Conservation (phyloP, 2,329 filamentous ascomycete species). For the Massarina eburnea region DNA sequence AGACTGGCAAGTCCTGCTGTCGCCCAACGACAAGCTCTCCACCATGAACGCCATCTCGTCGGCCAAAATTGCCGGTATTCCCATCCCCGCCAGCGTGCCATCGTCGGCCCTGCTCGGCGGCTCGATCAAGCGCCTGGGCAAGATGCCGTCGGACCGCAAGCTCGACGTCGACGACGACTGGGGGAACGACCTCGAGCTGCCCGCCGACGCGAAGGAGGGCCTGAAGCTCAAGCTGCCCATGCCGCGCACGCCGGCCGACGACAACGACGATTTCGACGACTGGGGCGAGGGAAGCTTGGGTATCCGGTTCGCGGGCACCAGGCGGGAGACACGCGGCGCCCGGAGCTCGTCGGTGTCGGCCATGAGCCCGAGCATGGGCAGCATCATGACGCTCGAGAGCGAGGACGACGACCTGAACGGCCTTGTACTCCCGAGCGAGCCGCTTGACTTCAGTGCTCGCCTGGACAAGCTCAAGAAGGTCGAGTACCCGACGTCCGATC, state of each 20-base stretch:
- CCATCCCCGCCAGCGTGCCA: conserved; percentile 82
- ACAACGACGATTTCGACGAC: conserved; percentile 84
- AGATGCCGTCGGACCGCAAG: conserved; percentile 48
- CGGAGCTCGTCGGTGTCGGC: conserved; percentile 86
- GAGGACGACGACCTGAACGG: conserved; percentile 92
- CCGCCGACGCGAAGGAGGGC: conserved; percentile 34
- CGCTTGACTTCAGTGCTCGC: conserved; percentile 78
- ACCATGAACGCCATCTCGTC: conserved; percentile 84
- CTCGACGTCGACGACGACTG: conserved; percentile 53
- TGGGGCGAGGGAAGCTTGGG: conserved; percentile 94
- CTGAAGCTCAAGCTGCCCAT: conserved; percentile 47
- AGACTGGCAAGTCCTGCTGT: conserved; percentile 83
- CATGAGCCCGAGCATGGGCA: conserved; percentile 89
- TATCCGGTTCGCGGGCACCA: conserved; percentile 84
- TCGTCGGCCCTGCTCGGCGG: conserved; percentile 88
- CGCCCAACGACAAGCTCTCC: conserved; percentile 81
- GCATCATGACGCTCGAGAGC: conserved; percentile 87
- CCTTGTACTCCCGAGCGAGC: conserved; percentile 80
- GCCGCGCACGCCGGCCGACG: conserved; percentile 48
- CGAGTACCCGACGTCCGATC: conserved; percentile 31
- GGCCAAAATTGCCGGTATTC: conserved; percentile 86
- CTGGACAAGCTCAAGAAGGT: conserved; percentile 69
- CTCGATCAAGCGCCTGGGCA: conserved; percentile 85
- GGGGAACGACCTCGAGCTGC: conserved; percentile 54
- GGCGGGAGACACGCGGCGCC: conserved; percentile 74